Evolutionary conservation across 148 eudicot species (phyloP).

Genomic region (Rhododendron simsii): DNA sequence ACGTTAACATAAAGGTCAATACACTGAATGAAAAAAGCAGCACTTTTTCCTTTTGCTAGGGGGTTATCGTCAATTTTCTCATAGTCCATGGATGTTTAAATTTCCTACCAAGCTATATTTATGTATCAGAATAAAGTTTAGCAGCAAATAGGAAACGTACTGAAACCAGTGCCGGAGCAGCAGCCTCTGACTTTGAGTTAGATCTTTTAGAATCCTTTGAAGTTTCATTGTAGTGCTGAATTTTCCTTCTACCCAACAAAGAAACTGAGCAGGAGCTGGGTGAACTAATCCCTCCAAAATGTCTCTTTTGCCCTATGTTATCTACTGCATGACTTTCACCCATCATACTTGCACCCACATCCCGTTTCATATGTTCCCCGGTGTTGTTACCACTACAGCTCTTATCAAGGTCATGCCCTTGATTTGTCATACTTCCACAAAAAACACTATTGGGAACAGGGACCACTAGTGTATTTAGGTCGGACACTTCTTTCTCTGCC

Average conservation of each 20-base stretch:
- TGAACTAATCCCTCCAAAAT: slow-evolving; percentile 9
- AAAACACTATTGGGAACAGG: background rate
- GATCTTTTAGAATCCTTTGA: slow-evolving; percentile 5
- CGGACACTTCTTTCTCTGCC: background rate
- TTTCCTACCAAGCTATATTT: background rate
- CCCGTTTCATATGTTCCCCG: slow-evolving; percentile 7
- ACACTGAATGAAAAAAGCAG: background rate
- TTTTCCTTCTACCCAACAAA: background rate
- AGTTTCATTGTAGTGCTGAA: background rate
- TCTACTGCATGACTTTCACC: background rate
- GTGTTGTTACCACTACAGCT: background rate
- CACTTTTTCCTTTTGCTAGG: background rate
- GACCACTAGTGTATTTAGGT: background rate
- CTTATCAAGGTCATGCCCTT: slow-evolving; percentile 13
- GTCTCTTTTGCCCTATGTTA: slow-evolving; percentile 18
- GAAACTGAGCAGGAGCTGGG: slow-evolving; percentile 8
- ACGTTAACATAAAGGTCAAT: background rate
- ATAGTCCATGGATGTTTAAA: background rate
- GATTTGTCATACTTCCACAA: background rate
- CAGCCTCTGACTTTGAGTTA: slow-evolving; percentile 17
- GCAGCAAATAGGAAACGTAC: slow-evolving; percentile 13
- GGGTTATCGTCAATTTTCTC: background rate
- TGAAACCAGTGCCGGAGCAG: slow-evolving; percentile 21
- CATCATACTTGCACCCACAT: background rate
- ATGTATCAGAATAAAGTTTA: background rate